Conservation (phyloP, 768 basidiomycete genomes). For the Agaricus bisporus region DNA sequence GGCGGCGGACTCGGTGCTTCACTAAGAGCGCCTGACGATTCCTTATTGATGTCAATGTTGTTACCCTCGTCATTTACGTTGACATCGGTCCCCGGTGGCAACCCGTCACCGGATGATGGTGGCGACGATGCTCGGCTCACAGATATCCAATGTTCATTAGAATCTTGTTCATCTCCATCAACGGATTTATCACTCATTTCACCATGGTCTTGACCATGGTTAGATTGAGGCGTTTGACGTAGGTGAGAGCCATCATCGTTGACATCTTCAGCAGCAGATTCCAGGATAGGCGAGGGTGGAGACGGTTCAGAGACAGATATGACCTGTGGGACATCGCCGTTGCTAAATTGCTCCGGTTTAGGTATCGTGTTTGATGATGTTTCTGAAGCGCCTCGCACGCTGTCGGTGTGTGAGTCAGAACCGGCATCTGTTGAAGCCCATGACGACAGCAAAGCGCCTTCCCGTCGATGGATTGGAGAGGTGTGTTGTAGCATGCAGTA, state of each 20-base stretch:
- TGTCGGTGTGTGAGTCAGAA: constrained; percentile 1
- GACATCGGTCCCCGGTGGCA: constrained; percentile 12
- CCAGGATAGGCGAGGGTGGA: constrained; percentile 7
- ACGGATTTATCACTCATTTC: background rate
- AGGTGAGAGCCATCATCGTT: background rate
- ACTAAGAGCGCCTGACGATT: constrained; percentile 13
- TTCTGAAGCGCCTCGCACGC: background rate
- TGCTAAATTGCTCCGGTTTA: background rate
- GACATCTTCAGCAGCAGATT: background rate
- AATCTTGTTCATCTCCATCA: background rate
- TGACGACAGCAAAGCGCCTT: constrained; percentile 13
- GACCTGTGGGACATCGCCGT: constrained; percentile 3
- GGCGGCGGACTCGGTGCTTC: constrained; percentile 41
- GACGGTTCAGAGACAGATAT: constrained; percentile 4
- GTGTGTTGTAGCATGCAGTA: constrained; percentile 23
- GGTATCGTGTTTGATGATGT: background rate
- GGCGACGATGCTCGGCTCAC: constrained; percentile 9
- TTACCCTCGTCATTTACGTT: constrained; percentile 3
- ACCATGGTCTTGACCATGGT: background rate
- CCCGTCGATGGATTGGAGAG: constrained; percentile 17
- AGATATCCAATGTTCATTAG: constrained; percentile 10
- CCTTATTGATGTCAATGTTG: background rate
- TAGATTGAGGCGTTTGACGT: background rate
- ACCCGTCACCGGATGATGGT: constrained; percentile 14
- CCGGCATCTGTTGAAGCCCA: background rate